Percentiles rank a stretch among this genome's conserved stretches.
Evolutionary conservation across 1,284 basidiomycete genomes (phyloP).

Genomic region (Cerioporus squamosus): DNA sequence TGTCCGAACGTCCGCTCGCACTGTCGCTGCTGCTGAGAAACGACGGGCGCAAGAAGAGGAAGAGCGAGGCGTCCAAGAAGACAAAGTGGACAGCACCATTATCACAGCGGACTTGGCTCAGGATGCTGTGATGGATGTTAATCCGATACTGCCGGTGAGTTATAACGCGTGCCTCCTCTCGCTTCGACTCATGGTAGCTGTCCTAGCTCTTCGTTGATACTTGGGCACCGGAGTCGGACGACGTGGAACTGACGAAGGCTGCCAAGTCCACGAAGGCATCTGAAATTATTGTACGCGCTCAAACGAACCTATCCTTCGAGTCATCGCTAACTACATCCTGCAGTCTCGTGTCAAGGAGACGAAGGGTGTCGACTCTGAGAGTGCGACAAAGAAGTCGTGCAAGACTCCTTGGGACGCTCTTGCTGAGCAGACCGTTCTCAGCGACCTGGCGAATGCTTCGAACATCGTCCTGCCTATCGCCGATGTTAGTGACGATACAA

Average conservation of each 20-base stretch:
- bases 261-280: no score
- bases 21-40: background rate
- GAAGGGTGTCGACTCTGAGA: background rate
- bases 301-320: no score
- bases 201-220: no score
- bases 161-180: no score
- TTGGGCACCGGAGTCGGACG: no score
- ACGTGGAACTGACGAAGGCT: no score
- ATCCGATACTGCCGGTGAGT: no score
- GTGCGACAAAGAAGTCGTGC: constrained; percentile 8
- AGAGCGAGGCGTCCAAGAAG: background rate
- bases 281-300: no score
- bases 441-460: background rate
- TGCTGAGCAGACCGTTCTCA: background rate
- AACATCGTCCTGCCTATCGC: background rate
- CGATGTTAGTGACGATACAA: background rate
- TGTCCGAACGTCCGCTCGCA: background rate
- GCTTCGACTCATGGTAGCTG: no score
- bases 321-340: background rate
- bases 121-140: no score
- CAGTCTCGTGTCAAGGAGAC: background rate
- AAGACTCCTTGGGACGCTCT: constrained; percentile 20
- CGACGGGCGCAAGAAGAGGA: background rate
- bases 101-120: no score
- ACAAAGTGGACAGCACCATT: background rate